Percentiles rank a stretch among this genome's conserved stretches.
Conservation (phyloP, 495 filamentous ascomycete species). For the Aspergillus saccharolyticus region DNA sequence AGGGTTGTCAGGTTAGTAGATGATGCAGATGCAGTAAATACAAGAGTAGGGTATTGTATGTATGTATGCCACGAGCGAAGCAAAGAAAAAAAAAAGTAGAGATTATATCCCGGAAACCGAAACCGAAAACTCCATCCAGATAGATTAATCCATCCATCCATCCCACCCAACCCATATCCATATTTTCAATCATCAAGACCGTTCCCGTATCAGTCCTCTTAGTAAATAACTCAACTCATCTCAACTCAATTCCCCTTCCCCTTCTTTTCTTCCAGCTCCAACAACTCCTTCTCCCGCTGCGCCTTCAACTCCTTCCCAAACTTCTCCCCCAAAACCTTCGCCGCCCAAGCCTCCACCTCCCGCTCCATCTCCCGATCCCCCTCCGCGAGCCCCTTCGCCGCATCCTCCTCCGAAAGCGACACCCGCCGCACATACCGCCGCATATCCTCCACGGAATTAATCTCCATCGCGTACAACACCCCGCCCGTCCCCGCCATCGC, state of each 20-base stretch:
- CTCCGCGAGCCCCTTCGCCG: constrained; percentile 23
- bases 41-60: constrained; percentile 1
- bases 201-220: no score
- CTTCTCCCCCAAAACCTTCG: constrained; percentile 54
- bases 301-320: constrained; percentile 34
- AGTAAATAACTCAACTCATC: constrained; percentile 7
- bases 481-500: constrained; percentile 66
- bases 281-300: constrained; percentile 29
- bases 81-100: no score
- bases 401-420: constrained; percentile 28
- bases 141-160: not conserved
- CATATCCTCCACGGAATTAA: constrained; percentile 67
- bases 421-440: constrained; percentile 47
- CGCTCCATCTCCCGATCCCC: constrained; percentile 55
- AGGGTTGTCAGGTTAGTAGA: no score
- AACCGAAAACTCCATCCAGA: constrained; percentile 1
- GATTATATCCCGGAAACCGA: no score
- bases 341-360: constrained; percentile 69
- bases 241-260: constrained; percentile 14
- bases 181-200: no score
- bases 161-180: no score
- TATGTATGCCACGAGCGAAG: no score
- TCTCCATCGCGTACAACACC: constrained; percentile 62
- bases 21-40: not conserved
- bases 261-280: constrained; percentile 12